phyloP scores from a whole-genome alignment of 192 early-diverging fungal genomes.

The Funneliformis geosporum region DNA sequence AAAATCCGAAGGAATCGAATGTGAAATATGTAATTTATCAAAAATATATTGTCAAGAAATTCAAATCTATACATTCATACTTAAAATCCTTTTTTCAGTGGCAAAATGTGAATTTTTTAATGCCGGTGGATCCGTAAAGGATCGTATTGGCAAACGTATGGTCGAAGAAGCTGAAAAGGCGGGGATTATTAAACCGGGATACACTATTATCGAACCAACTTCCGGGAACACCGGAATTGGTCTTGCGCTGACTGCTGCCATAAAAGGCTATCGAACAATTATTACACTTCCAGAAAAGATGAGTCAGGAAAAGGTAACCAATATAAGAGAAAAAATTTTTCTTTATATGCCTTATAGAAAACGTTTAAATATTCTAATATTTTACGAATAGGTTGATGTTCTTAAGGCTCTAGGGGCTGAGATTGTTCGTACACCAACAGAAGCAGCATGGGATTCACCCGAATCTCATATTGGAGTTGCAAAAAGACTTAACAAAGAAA shows the following conservation, averaged over 20 bases:
- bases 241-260: conserved; percentile 93
- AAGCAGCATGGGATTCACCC: conserved; percentile 98
- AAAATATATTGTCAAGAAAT: background rate
- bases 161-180: conserved; percentile 92
- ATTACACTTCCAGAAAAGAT: conserved; percentile 99
- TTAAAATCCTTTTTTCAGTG: conserved; percentile 48
- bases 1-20: conserved; percentile 86
- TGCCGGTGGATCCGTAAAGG: conserved; percentile 98
- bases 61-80: background rate
- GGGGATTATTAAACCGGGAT: conserved; percentile 88
- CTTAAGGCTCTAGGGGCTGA: conserved; percentile 97
- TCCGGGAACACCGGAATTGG: conserved; percentile 99
- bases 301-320: conserved; percentile 92
- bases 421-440: conserved; percentile 97
- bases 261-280: conserved; percentile 97
- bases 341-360: background rate
- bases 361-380: background rate
- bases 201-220: conserved; percentile 97
- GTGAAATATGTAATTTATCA: conserved; percentile 79
- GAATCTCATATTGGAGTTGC: conserved; percentile 99
- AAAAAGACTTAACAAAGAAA: conserved; percentile 88
- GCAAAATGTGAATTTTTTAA: conserved; percentile 99
- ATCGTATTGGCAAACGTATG: conserved; percentile 97
- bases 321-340: background rate
- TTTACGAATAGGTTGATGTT: conserved; percentile 71